Base-by-base conservation (phyloP, 2,329 filamentous ascomycete genomes). In the Fusarium bactridioides region DNA sequence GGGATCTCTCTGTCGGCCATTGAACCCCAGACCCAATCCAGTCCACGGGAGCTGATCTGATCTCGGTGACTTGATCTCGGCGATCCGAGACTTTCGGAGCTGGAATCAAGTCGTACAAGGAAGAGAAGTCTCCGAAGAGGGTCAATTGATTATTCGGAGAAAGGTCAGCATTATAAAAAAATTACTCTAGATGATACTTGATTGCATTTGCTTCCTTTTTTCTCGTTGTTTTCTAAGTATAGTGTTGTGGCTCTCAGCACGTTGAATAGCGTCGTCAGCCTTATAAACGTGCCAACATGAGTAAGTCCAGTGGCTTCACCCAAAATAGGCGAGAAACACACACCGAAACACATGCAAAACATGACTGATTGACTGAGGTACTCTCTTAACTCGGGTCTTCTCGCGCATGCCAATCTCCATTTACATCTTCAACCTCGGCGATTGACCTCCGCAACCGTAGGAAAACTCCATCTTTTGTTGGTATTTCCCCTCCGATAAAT, bases 261-360 rank as follows among this genome's bases (percentile, higher is more conserved):
- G 65, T 67, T 67, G 41, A 71, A 71, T 61, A 58, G 35, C 51
- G 57, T 58, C 41, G 41, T 35, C 62, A 63, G 63, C 48, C 48
- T 67, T 62, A 57, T 55, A 47, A 63, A 70, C 25, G 62, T 71
- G 68, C 53, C 37, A 33, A 29, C 33, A 53, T 53, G 31, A 37
- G 48, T 21, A 35, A 33, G n/a, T 25, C 25, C 31, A 37, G 48
- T 31, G 16, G 23, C 29, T 29, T 53, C n/a, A 25, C 31, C 41
- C 23, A 43, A 61, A 47, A 61, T 41, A 48, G 27, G 38, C n/a
- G 33, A 61, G 56, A 41, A 43, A 45, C 41, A 68, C 43, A 50
- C 59, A 45, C 50, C 57, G 43, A 73, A 55, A 70, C 70, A 73
- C 70, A 69, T 73, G 70, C 60, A 51, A 72, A 69, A 59, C 41